Evolutionary conservation across 1,284 basidiomycete species (phyloP).

Genomic region (Gomphus sp.): DNA sequence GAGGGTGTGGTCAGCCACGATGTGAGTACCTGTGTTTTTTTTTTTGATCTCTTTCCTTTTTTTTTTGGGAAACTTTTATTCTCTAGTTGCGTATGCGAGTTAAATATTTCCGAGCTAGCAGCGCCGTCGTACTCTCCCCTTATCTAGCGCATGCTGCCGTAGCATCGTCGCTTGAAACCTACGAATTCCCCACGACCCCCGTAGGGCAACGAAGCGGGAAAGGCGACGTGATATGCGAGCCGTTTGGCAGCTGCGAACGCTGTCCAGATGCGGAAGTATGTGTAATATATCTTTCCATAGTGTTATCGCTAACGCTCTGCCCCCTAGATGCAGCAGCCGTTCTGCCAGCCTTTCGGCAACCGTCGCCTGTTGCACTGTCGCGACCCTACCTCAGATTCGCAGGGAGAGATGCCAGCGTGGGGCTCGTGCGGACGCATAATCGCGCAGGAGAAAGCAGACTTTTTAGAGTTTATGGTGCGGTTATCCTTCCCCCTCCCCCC

Average conservation of each 20-base stretch:
- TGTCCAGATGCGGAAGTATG: slow-evolving; percentile 74
- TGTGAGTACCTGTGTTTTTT: background rate
- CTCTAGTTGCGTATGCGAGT: background rate
- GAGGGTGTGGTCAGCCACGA: background rate
- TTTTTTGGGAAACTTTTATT: no score
- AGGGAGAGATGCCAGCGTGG: slow-evolving; percentile 78
- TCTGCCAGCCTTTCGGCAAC: slow-evolving; percentile 87
- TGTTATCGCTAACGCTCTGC: background rate
- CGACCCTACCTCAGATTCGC: slow-evolving; percentile 22
- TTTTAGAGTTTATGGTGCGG: slow-evolving; percentile 84
- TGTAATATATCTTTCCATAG: slow-evolving; percentile 13
- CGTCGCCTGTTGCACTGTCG: slow-evolving; percentile 77
- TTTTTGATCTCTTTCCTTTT: no score
- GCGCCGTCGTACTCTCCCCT: background rate
- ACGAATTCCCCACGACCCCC: background rate
- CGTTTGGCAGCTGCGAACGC: slow-evolving; percentile 75
- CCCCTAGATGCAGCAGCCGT: slow-evolving; percentile 73
- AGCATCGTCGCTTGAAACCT: no score
- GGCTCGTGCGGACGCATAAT: slow-evolving; percentile 83
- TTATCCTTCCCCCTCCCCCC: no score
- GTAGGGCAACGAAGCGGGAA: background rate
- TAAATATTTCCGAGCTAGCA: background rate
- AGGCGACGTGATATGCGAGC: slow-evolving; percentile 45
- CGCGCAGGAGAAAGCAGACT: slow-evolving; percentile 69
- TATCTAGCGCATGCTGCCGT: background rate